Evolutionary conservation across 805 yeast species (phyloP), one percentile per base, ranked within the genome.

Genomic region (Candida argentea): DNA sequence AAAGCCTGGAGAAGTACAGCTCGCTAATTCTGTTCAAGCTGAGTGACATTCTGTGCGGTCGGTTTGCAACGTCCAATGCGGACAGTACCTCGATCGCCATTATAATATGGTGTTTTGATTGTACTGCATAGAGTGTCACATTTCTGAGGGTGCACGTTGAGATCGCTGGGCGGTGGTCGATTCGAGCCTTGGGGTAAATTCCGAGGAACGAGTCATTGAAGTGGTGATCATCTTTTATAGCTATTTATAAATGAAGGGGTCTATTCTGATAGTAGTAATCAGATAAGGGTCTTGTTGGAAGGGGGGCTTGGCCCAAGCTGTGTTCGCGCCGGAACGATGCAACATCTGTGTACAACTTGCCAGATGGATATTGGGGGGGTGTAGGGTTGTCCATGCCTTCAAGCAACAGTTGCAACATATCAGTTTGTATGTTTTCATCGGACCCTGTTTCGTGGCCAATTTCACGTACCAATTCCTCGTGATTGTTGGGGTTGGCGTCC

Each of bases 251-350:
- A 22, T 38, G 50, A 4, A 43, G 40, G 10, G 35, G 32, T 10
- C 26, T 30, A 10, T 38, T 46, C 14, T 43, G 46, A 30, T 43
- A 46, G 31, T 46, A 49, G 37, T 40, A 57, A 10, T 42, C 39
- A 7, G 39, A 32, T 27, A 56, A 42, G 2, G 44, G 43, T 13
- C 35, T 34, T 24, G 44, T 44, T 1, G 93, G 85, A 27, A 46
- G 50, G 6, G 91, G 82, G n/a, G 75, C 66, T 1, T 71, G 70
- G 1, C 86, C 78, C 28, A 72, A 43, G 24, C 56, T 58, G 37
- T 73, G 50, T 3, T 50, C 46, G 12, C 72, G 51, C 49, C 78
- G 79, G 64, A 83, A 81, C 16, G 52, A 61, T 2, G 70, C 73
- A 15, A 67, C 48, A 35, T 61, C 56, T 1, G 48, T 45, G 34